A percentile compares a stretch with the other conserved stretches of the same genome.
These are phyloP conservation scores for Endoconidiophora laricicola DNA, from an alignment of 2,329 filamentous ascomycete genomes.

Conservation along the genomic window DNA sequence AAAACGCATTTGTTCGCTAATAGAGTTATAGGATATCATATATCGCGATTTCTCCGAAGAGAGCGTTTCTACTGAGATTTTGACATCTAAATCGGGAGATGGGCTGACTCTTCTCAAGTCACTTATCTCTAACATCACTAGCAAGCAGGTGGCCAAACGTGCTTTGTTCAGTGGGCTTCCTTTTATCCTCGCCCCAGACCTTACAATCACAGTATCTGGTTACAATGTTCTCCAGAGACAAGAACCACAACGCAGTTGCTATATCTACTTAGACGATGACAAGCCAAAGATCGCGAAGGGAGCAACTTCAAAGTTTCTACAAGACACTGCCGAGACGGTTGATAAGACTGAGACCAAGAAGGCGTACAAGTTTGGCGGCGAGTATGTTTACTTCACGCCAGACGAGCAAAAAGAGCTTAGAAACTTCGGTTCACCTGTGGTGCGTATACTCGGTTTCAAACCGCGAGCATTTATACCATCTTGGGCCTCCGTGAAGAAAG, in stretches of 20 bases:
- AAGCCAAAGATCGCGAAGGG: constrained; percentile 62
- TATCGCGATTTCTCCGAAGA: constrained; percentile 64
- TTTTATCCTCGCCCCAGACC: constrained; percentile 68
- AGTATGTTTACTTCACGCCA: constrained; percentile 68
- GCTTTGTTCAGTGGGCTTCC: constrained; percentile 76
- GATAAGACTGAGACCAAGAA: constrained; percentile 73
- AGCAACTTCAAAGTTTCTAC: constrained; percentile 57
- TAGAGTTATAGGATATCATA: constrained; percentile 55
- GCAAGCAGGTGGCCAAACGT: constrained; percentile 71
- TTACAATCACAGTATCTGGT: constrained; percentile 82
- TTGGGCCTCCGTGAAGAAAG: constrained; percentile 75
- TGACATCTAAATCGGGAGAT: constrained; percentile 51
- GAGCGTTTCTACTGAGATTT: constrained; percentile 35
- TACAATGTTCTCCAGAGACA: constrained; percentile 82
- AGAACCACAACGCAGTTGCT: constrained; percentile 63
- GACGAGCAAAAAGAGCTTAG: constrained; percentile 69
- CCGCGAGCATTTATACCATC: constrained; percentile 53
- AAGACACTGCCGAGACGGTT: constrained; percentile 59
- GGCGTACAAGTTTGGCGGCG: constrained; percentile 90
- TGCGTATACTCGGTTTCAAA: constrained; percentile 92
- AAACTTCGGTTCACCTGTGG: constrained; percentile 64
- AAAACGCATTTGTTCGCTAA: constrained; percentile 3
- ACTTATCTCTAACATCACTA: constrained; percentile 75
- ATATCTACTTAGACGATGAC: constrained; percentile 78
- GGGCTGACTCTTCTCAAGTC: constrained; percentile 66